Evolutionary conservation across 345 rosid species (phyloP), one percentile per base, ranked within the genome.

Genomic region (Moringa oleifera): DNA sequence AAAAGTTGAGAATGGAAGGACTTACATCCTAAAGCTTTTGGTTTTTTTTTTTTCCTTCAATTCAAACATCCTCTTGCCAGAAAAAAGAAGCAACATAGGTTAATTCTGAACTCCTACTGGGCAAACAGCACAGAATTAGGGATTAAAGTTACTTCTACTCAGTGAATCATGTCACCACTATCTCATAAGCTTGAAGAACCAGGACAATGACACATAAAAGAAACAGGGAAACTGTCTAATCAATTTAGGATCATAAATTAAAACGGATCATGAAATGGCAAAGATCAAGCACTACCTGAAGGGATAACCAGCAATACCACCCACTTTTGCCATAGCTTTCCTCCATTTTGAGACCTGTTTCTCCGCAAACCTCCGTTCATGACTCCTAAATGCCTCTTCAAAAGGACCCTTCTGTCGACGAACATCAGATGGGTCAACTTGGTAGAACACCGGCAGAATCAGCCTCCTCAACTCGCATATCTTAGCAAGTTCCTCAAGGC

Each of bases 341-440:
- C 71, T 76, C 90, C 90, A 85, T 53, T 50, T 7, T 4, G 20
- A 7, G 15, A 71, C 70, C 75, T 18, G 11, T 1, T 72, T 59
- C 56, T 54, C n/a, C 7, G 41, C 63, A 51, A 72, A 75, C 54
- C 67, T 75, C 23, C 52, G 20, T 1, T 53, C 33, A 49, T 69
- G 82, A 1, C 7, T 4, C 22, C 51, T 19, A 60, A 85, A 83
- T 49, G 68, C 74, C n/a, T 55, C 1, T 12, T 24, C 61, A 49
- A 86, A 76, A 51, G 77, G 76, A 1, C 69, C 70, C 19, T 10
- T 57, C 46, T 77, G 88, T 24, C 71, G 57, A 50, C 85, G 77
- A 0, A 85, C 81, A 61, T 85, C 18, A 0, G 85, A 81, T 0
- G 85, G 87, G 7, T 85, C 66, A 25, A 85, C 87, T 13, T 10